Conservation (phyloP, 129 eudicot genomes). For the sunflower (Helianthus annuus) region HanXRQr2.0-SUNRISE NC_035443.2:161962205-161962704, state of each 20-base stretch:
- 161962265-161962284: conserved; percentile 24
- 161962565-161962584: background rate
- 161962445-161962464: conserved; percentile 13
- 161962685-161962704: too few relatives aligned
- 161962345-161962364: conserved; percentile 1
- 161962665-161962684: too few relatives aligned
- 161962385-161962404: conserved; percentile 12
- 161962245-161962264: conserved; percentile 25
- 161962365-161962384: conserved; percentile 13
- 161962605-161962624: background rate
- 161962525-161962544: background rate
- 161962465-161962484: background rate
- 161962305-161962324: conserved; percentile 18
- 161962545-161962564: background rate
- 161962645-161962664: too few relatives aligned
- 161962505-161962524: background rate
- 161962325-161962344: conserved; percentile 20
- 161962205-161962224: conserved; percentile 19
- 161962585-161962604: background rate
- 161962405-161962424: conserved; percentile 1
- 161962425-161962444: conserved; percentile 25
- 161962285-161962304: conserved; percentile 22
- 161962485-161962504: background rate
- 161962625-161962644: background rate
- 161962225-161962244: conserved; percentile 20